Base-by-base conservation (phyloP, 2,329 filamentous ascomycete genomes). In the Sphaerulina musiva region DNA sequence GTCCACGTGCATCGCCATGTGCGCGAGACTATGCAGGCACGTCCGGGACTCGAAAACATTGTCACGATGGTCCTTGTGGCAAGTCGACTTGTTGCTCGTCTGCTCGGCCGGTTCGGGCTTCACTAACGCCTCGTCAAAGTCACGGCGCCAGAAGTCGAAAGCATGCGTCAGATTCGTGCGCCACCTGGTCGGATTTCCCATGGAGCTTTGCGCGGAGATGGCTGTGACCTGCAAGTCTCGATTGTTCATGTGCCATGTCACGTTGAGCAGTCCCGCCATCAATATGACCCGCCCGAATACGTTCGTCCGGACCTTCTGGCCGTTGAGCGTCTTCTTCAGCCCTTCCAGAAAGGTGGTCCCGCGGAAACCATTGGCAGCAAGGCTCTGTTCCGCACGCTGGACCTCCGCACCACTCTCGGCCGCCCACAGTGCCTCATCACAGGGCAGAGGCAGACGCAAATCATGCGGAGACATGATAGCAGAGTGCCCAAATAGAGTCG, bases 221-320 rank as follows among this genome's bases (percentile, higher is more conserved):
- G 90, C 90, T 68, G 85, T 92, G 55, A 95, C 86, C 73, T 96
- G 92, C 11, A 96, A 80, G 69, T 97, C 93, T 66, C 92, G 82
- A 69, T 97, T 91, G 68, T 95, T 93, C 87, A 97, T 92, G 70
- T 97, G 92, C 89, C 90, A 97, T 66, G 87, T 93, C 31, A 97
- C 89, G 62, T 89, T 96, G 23, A 97, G 76, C 29, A 98, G 74
- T 0, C 93, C 93, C 1, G 92, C 87, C 90, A 97, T 97, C 48
- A 98, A 78, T 43, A 95, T 89, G 2, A 87, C 93, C 39, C 93
- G 84, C 1, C 92, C 93, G 67, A 97, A 98, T 0, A 89, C 86
- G 69, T 96, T 96, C 2, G 93, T 97, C 49, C 85, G 83, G 4
- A 97, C 91, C 53, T 82, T 83, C 58, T 92, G 83, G n/a, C 84